A percentile compares a stretch with the other conserved stretches of the same genome.
Evolutionary conservation across 345 rosid genomes (phyloP).

Genomic region (Sisymbrium irio): DNA sequence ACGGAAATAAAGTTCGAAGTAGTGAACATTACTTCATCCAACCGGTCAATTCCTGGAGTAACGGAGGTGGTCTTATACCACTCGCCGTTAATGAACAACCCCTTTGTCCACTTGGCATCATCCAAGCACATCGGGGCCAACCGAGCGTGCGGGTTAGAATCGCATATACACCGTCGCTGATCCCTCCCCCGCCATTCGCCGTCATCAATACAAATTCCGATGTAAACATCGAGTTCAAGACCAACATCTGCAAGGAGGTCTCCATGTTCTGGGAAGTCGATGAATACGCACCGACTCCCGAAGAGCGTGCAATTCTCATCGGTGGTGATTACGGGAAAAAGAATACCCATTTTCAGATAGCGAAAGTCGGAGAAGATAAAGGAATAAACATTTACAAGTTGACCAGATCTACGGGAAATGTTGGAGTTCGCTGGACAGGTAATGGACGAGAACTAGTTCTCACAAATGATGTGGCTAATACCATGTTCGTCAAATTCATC

Average conservation of each 20-base stretch:
- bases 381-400: conserved; percentile 9
- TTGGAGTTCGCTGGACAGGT: neutral
- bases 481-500: neutral
- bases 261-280: conserved; percentile 15
- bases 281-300: neutral
- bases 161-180: neutral
- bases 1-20: neutral
- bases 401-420: neutral
- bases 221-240: conserved; percentile 5
- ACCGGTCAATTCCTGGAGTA: neutral
- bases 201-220: neutral
- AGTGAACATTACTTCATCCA: conserved; percentile 11
- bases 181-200: neutral
- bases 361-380: neutral
- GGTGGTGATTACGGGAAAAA: neutral
- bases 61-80: conserved; percentile 21
- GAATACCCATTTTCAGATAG: neutral
- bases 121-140: neutral
- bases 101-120: conserved; percentile 2
- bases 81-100: neutral
- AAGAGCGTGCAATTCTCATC: neutral
- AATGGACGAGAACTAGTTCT: neutral
- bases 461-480: neutral
- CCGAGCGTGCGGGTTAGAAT: neutral
- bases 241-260: neutral